phyloP scores from a whole-genome alignment of 1,284 basidiomycete species.

The Ganoderma sp. region DNA sequence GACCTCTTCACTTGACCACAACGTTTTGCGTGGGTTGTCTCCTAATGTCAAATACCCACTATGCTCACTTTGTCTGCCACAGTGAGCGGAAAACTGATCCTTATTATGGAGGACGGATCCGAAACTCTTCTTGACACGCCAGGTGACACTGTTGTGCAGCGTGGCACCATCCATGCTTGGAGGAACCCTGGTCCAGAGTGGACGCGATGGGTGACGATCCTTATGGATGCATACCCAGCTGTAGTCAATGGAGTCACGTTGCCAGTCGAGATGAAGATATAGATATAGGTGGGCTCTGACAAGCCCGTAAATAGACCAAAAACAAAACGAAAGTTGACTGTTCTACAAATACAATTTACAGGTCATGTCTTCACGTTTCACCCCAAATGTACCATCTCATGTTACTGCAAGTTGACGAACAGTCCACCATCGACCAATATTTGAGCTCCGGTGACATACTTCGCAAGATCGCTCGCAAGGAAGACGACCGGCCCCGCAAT shows the following conservation, averaged over 20 bases:
- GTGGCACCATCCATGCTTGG: conserved; percentile 67
- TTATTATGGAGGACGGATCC: conserved; percentile 61
- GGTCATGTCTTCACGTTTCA: background rate
- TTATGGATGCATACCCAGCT: conserved; percentile 61
- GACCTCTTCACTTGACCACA: conserved; percentile 64
- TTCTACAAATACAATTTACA: background rate
- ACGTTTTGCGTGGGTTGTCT: conserved; percentile 54
- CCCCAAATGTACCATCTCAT: background rate
- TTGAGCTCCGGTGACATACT: conserved; percentile 74
- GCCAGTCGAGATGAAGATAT: conserved; percentile 35
- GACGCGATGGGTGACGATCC: conserved; percentile 59
- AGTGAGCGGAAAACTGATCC: conserved; percentile 61
- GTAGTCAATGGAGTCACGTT: conserved; percentile 53
- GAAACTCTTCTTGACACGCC: conserved; percentile 60
- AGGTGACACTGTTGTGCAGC: conserved; percentile 63
- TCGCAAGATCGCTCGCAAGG: conserved; percentile 75
- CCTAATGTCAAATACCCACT: too few relatives aligned
- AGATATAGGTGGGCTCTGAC: background rate
- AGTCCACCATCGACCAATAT: conserved; percentile 80
- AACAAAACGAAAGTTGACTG: background rate
- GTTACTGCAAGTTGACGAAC: conserved; percentile 80
- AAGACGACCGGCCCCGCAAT: conserved; percentile 81
- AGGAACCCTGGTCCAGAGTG: conserved; percentile 58
- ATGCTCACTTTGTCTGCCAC: conserved; percentile 6
- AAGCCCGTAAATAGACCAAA: too few relatives aligned